A percentile compares a stretch with the other conserved stretches of the same genome.
Conservation (phyloP, 805 yeast species). For the Candida golubevii region DNA sequence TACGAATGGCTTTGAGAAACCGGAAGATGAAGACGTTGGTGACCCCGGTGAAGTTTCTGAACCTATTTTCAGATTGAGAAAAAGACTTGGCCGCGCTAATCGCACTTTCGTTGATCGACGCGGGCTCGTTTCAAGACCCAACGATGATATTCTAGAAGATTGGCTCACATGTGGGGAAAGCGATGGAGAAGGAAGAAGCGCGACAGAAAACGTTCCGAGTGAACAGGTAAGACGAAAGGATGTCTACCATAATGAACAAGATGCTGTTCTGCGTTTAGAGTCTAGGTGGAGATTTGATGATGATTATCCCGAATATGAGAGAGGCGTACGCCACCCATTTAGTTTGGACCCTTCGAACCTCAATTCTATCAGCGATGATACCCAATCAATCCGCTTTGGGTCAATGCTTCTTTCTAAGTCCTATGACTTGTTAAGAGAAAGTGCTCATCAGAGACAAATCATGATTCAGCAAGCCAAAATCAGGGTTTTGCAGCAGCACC, state of each 20-base stretch:
- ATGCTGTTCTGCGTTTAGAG: slow-evolving; percentile 44
- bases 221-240: slow-evolving; percentile 16
- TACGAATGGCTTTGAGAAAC: slow-evolving; percentile 32
- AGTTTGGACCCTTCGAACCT: slow-evolving; percentile 76
- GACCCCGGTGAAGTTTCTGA: slow-evolving; percentile 34
- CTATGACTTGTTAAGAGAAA: slow-evolving; percentile 72
- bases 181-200: slow-evolving; percentile 15
- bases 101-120: slow-evolving; percentile 72
- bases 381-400: slow-evolving; percentile 88
- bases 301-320: slow-evolving; percentile 43
- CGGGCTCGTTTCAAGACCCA: slow-evolving; percentile 40
- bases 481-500: slow-evolving; percentile 41
- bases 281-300: slow-evolving; percentile 68
- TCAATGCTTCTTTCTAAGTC: slow-evolving; percentile 86
- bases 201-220: neutral
- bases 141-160: slow-evolving; percentile 37
- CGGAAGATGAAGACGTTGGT: slow-evolving; percentile 2
- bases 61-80: slow-evolving; percentile 60
- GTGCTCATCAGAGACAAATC: slow-evolving; percentile 58
- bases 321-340: slow-evolving; percentile 44
- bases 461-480: slow-evolving; percentile 47
- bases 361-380: slow-evolving; percentile 77
- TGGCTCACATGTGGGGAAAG: slow-evolving; percentile 38
- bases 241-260: slow-evolving; percentile 46
- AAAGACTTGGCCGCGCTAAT: slow-evolving; percentile 70